A percentile compares a stretch with the other conserved stretches of the same genome.
Conservation (phyloP, 176 grass and related monocot genomes). For the Cenchrus americanus region DNA sequence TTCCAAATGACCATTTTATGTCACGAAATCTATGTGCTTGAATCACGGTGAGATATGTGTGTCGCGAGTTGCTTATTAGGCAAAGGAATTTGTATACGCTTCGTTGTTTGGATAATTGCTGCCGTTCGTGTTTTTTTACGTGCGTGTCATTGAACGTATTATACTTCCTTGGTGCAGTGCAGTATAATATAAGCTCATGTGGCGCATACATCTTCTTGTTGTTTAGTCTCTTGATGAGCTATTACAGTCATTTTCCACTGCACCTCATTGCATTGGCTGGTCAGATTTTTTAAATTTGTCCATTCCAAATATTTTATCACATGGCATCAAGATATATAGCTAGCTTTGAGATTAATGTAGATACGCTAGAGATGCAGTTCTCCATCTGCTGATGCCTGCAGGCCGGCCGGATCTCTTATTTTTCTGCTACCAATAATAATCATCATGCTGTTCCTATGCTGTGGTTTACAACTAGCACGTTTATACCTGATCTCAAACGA, state of each 20-base stretch:
- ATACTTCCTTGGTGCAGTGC: not conserved
- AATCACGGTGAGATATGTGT: conserved; percentile 16
- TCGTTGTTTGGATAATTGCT: conserved; percentile 23
- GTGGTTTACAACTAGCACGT: conserved; percentile 36
- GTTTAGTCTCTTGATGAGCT: not conserved
- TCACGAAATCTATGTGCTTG: conserved; percentile 25
- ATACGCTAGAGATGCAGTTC: not conserved
- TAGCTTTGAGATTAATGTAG: not conserved
- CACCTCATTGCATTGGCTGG: not conserved
- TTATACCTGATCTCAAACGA: conserved; percentile 23
- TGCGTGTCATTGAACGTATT: conserved; percentile 13
- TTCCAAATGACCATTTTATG: conserved; percentile 38
- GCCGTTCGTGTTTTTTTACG: not conserved
- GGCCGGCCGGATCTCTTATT: conserved; percentile 31
- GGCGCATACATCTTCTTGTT: conserved; percentile 18
- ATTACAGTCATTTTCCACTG: conserved; percentile 21
- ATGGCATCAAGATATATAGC: conserved; percentile 14
- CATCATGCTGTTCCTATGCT: not conserved
- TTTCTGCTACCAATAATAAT: conserved; percentile 26
- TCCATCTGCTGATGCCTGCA: conserved; percentile 13
- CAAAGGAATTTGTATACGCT: conserved; percentile 14
- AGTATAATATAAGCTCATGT: conserved; percentile 10
- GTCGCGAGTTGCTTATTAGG: conserved; percentile 6
- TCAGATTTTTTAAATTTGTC: not conserved
- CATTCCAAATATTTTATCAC: not conserved